phyloP scores from a whole-genome alignment of 1,284 basidiomycete species.

The Peniophora sp. region DNA sequence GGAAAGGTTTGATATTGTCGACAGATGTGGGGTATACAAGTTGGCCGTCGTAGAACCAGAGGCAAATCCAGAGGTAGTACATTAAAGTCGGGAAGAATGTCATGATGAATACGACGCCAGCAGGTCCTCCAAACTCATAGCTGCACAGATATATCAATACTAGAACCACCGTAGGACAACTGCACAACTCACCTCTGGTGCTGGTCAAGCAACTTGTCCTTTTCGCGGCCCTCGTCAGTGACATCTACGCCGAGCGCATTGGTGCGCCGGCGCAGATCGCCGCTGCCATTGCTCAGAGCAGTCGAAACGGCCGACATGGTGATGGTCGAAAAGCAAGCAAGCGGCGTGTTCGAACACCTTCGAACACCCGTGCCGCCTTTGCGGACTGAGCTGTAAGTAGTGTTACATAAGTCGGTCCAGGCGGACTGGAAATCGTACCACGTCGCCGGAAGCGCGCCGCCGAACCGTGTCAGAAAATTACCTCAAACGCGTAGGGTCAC shows the following conservation, averaged over 20 bases:
- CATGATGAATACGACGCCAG: conserved; percentile 92
- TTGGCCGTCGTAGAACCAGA: conserved; percentile 92
- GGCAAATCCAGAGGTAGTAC: conserved; percentile 99
- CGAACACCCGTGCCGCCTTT: too few relatives aligned
- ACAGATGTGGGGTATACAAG: conserved; percentile 71
- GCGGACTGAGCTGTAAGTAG: too few relatives aligned
- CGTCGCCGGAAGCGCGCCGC: too few relatives aligned
- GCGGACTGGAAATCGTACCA: too few relatives aligned
- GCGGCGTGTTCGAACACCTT: not conserved
- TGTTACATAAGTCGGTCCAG: too few relatives aligned
- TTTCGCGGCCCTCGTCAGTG: conserved; percentile 60
- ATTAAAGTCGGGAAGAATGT: conserved; percentile 85
- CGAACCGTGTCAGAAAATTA: not conserved
- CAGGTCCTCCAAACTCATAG: conserved; percentile 95
- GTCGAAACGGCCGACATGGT: conserved; percentile 16
- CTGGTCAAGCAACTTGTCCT: conserved; percentile 68
- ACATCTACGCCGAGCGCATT: conserved; percentile 14
- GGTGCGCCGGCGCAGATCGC: conserved; percentile 8
- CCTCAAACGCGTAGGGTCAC: conserved; percentile 1
- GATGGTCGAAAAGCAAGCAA: not conserved
- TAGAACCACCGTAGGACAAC: not conserved
- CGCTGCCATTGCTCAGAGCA: conserved; percentile 10
- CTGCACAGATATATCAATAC: conserved; percentile 27
- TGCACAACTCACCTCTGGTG: conserved; percentile 54
- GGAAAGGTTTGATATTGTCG: conserved; percentile 74